These are phyloP conservation scores for Chaetomium fimeti DNA, from an alignment of 495 filamentous ascomycete species.

Conservation along the genomic window DNA sequence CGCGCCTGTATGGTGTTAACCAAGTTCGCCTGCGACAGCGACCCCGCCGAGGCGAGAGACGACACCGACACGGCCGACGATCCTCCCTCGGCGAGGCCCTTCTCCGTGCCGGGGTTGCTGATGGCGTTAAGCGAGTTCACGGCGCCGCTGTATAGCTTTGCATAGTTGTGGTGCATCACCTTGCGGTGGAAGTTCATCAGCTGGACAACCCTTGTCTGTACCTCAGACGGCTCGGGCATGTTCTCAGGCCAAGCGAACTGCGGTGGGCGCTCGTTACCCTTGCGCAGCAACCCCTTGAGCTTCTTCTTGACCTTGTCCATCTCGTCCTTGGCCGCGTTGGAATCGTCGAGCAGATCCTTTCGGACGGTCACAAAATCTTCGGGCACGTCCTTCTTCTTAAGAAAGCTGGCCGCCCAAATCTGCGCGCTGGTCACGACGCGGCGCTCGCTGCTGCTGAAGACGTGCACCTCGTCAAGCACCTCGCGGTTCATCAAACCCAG, in stretches of 20 bases:
- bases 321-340: conserved; percentile 98
- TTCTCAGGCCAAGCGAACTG: conserved; percentile 98
- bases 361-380: conserved; percentile 81
- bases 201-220: conserved; percentile 86
- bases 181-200: conserved; percentile 95
- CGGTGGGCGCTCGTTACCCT: conserved; percentile 81
- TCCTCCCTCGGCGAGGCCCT: conserved; percentile 28
- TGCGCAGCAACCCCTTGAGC: conserved; percentile 82
- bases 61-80: conserved; percentile 24
- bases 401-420: conserved; percentile 91
- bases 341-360: conserved; percentile 94
- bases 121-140: conserved; percentile 58
- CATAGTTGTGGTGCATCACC: conserved; percentile 91
- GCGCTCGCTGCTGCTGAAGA: conserved; percentile 92
- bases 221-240: conserved; percentile 87
- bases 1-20: conserved; percentile 73
- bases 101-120: conserved; percentile 41
- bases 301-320: conserved; percentile 99
- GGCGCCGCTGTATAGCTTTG: conserved; percentile 65
- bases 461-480: conserved; percentile 80
- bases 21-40: conserved; percentile 57
- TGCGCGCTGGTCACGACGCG: conserved; percentile 93
- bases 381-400: conserved; percentile 80
- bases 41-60: conserved; percentile 42
- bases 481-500: conserved; percentile 90